These are phyloP conservation scores for Torulaspora indica DNA, from an alignment of 805 yeast species.

Conservation along the genomic window DNA sequence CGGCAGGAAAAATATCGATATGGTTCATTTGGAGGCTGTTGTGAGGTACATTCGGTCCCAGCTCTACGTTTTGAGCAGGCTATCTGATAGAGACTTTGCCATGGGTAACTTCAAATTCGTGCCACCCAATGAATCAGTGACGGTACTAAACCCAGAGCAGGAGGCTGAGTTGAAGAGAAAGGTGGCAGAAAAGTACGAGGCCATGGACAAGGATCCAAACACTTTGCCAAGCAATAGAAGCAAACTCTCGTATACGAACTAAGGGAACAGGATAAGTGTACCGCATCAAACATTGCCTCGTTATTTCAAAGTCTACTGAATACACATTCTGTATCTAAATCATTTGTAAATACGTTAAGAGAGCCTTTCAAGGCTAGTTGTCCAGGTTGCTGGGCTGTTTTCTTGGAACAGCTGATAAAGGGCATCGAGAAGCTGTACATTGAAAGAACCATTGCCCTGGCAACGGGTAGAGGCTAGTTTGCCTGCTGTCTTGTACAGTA, in stretches of 20 bases:
- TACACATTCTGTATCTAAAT: slow-evolving; percentile 7
- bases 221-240: slow-evolving; percentile 59
- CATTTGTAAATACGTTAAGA: slow-evolving; percentile 16
- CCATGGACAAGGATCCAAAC: slow-evolving; percentile 40
- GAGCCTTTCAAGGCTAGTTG: slow-evolving; percentile 15
- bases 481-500: slow-evolving; percentile 59
- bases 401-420: slow-evolving; percentile 25
- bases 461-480: slow-evolving; percentile 42
- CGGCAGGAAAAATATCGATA: slow-evolving; percentile 75
- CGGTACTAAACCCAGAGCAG: slow-evolving; percentile 63
- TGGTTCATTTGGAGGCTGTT: slow-evolving; percentile 77
- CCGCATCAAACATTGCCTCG: not conserved
- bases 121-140: slow-evolving; percentile 74
- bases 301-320: not conserved
- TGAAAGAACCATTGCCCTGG: slow-evolving; percentile 38
- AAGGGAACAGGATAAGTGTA: slow-evolving; percentile 1
- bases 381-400: slow-evolving; percentile 29
- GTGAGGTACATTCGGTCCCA: slow-evolving; percentile 90
- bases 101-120: slow-evolving; percentile 83
- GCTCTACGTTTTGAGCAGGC: slow-evolving; percentile 75
- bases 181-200: slow-evolving; percentile 51
- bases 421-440: slow-evolving; percentile 31
- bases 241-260: slow-evolving; percentile 46
- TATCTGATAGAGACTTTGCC: slow-evolving; percentile 90
- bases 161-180: slow-evolving; percentile 48